Conservation (phyloP, 176 grass and related monocot species). For the Eleusine coracana region DNA sequence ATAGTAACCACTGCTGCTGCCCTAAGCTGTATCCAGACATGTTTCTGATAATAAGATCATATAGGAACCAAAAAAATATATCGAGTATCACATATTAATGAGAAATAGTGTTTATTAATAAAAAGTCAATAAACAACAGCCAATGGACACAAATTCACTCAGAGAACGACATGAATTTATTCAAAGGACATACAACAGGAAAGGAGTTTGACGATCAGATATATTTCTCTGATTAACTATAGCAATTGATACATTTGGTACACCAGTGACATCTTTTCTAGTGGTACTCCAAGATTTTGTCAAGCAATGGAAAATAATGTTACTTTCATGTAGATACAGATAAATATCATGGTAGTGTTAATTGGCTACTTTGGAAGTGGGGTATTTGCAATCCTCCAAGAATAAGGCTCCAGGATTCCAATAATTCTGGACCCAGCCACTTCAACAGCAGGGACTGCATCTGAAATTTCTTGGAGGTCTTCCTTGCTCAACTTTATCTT, state of each 20-base stretch:
- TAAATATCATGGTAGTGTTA: conserved; percentile 20
- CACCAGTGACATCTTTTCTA: conserved; percentile 9
- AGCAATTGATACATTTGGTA: background rate
- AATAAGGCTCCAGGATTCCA: conserved; percentile 57
- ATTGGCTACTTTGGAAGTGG: conserved; percentile 46
- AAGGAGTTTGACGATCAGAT: background rate
- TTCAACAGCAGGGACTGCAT: conserved; percentile 49
- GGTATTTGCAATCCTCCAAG: conserved; percentile 73
- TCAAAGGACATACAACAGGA: background rate
- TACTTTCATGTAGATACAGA: background rate
- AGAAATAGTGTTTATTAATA: background rate
- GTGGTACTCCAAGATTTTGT: conserved; percentile 17
- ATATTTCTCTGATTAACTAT: background rate
- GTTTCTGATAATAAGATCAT: background rate
- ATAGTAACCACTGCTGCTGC: too few species aligned
- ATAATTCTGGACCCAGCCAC: conserved; percentile 56
- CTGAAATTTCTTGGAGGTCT: conserved; percentile 56
- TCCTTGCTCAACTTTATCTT: conserved; percentile 72
- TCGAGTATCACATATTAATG: background rate
- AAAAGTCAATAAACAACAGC: background rate
- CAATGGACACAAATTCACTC: background rate
- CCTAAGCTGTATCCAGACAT: background rate
- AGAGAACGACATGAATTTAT: background rate
- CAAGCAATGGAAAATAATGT: background rate
- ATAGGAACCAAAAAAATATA: background rate